These are phyloP conservation scores for Ambrosiella xylebori DNA, from an alignment of 2,329 filamentous ascomycete species.

Conservation along the genomic window DNA sequence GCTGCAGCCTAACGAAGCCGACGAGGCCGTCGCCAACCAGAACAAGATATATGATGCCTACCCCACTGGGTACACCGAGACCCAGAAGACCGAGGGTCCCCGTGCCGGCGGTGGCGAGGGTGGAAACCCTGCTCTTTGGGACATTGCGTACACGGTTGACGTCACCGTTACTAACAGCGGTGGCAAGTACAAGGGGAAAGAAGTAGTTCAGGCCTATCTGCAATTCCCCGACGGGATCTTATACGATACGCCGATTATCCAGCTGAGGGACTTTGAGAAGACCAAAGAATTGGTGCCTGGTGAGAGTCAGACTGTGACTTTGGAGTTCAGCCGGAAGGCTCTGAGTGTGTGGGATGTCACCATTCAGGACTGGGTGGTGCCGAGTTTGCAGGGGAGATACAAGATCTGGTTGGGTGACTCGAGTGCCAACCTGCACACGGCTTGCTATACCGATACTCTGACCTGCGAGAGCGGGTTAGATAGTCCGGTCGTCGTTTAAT, in stretches of 20 bases:
- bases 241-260: slow-evolving; percentile 47
- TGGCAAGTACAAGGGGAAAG: slow-evolving; percentile 24
- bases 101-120: slow-evolving; percentile 52
- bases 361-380: slow-evolving; percentile 49
- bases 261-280: slow-evolving; percentile 61
- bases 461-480: slow-evolving; percentile 17
- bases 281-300: slow-evolving; percentile 35
- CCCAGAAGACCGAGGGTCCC: slow-evolving; percentile 24
- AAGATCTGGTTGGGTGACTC: slow-evolving; percentile 25
- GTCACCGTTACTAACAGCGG: slow-evolving; percentile 38
- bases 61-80: slow-evolving; percentile 45
- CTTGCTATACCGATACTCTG: slow-evolving; percentile 19
- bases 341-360: slow-evolving; percentile 55
- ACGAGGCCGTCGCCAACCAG: slow-evolving; percentile 23
- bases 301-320: slow-evolving; percentile 33
- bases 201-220: slow-evolving; percentile 30
- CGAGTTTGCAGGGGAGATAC: slow-evolving; percentile 21
- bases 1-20: slow-evolving; percentile 27
- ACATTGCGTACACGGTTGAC: slow-evolving; percentile 25
- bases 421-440: slow-evolving; percentile 20
- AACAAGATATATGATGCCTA: slow-evolving; percentile 36
- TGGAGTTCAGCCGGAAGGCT: slow-evolving; percentile 49
- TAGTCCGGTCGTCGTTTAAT: slow-evolving; percentile 6
- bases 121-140: slow-evolving; percentile 50
- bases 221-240: slow-evolving; percentile 22